Base-by-base conservation (phyloP, 495 filamentous ascomycete genomes). In the Neurospora sp. region DNA sequence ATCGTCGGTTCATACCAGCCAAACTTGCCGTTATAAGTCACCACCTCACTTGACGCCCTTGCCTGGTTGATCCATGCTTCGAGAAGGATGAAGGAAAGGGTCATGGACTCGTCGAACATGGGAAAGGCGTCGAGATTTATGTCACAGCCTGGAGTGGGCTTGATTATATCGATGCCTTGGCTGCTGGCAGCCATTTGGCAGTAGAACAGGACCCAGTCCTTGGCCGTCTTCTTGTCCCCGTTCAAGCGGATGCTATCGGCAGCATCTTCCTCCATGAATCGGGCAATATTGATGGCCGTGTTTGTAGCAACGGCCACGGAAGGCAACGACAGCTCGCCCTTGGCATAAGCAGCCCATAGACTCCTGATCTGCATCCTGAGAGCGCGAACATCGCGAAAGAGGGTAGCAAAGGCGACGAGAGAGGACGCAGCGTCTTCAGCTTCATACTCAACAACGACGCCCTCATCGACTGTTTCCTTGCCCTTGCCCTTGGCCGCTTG, bases 221-320 rank as follows among this genome's bases (percentile, higher is more conserved):
- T 62, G 14, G 54, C 2, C 6, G 27, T 62, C 54, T 35, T 35
- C 7, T 27, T 16, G 54, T 66, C 54, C 31, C 54, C 3, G 54
- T 35, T 66, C 23, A 66, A 35, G 14, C 54, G 54, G 54, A 35
- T 9, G 54, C 54, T 66, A 62, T 62, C 54, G 12, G 14, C 11
- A 62, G 54, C 54, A 62, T 62, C 41, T 38, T 72, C 71, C 71
- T 72, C 71, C 41, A 72, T 72, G 27, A 11, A 42, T 18, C 71
- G 71, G 23, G 71, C 71, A 46, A 72, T 42, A 16, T 46, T 66
- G 71, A 72, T 72, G 71, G 71, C 71, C 16, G 71, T 72, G 42
- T 59, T 72, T 18, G 71, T 72, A 8, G 71, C 71, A 46, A 72
- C 18, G 71, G 71, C 71, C 18, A 72, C 71, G 31, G 71, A 72